Base-by-base conservation (phyloP, 2,329 filamentous ascomycete species). In the Pseudocercospora pini-densiflorae region DNA sequence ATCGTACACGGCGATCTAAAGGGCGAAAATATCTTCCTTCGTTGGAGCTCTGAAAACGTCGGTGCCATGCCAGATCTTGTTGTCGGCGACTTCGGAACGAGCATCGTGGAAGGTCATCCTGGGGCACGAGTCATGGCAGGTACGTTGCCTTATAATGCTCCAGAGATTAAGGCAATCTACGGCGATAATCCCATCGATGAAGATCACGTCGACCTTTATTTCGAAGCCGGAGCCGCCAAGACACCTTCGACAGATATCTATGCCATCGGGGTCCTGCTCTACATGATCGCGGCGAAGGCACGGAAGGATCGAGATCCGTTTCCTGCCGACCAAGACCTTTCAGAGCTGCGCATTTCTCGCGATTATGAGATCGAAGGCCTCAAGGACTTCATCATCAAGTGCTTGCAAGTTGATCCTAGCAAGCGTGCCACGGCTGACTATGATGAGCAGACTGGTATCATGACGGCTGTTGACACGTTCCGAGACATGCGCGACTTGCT, bases 1-100 rank as follows among this genome's bases (percentile, higher is more conserved):
- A 49, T 66, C 33, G 58, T 71, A 6, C 68, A 73, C 21, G 64
- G 63, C n/a, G 71, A 73, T 21, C 3, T 71, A 0, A 73, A 73
- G 16, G 53, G 40, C 0, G 66, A 67, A 0, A 68, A 73, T 5
- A 45, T 63, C 33, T 70, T 71, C 51, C 43, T 72, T 1, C 29
- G 40, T 9, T 72, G 70, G 70, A 33, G 14, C 2, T 19, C 40
- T 8, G 53, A 49, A 3, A 49, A 33, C 7, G n/a, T 64, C 23
- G 61, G 57, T 7, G 61, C 59, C 1, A 49, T 71, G 19, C 71
- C 70, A 6, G 49, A 69, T 31, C 9, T 71, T 2, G 61, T 69
- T 16, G 63, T 72, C 5, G 70, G 63, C 5, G 69, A 71, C 47
- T 68, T 69, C 24, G 71, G 69, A 7, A 31, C 53, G 9, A 33